Conservation (phyloP, 2,329 filamentous ascomycete genomes). For the Calonectria multiphialidica region DNA sequence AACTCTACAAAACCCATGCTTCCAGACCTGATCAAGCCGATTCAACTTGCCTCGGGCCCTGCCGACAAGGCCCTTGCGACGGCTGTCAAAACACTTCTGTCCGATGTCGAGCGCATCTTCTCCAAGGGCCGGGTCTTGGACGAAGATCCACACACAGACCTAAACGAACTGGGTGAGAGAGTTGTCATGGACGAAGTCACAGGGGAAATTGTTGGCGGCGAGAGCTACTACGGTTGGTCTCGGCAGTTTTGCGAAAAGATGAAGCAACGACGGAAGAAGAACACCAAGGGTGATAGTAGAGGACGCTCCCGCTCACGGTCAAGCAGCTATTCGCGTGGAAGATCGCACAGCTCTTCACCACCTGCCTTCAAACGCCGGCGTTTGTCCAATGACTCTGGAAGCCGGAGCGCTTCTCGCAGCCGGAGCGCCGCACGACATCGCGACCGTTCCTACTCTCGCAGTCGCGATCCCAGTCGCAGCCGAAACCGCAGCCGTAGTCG, state of each 20-base stretch:
- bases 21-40: constrained; percentile 75
- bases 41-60: constrained; percentile 77
- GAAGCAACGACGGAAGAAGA: constrained; percentile 66
- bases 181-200: constrained; percentile 75
- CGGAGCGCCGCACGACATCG: constrained; percentile 45
- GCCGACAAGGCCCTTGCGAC: constrained; percentile 74
- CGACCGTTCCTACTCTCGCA: constrained; percentile 45
- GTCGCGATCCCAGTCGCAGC: constrained; percentile 28
- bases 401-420: constrained; percentile 40
- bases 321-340: constrained; percentile 42
- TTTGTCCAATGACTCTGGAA: constrained; percentile 38
- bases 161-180: constrained; percentile 82
- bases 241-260: constrained; percentile 84
- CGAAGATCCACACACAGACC: constrained; percentile 66
- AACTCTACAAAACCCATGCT: constrained; percentile 82
- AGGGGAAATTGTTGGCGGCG: constrained; percentile 72
- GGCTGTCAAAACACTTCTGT: constrained; percentile 78
- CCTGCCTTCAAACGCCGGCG: constrained; percentile 47
- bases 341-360: constrained; percentile 48
- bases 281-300: constrained; percentile 34
- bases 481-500: constrained; percentile 45
- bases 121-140: constrained; percentile 61
- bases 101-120: constrained; percentile 78
- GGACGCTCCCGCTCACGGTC: constrained; percentile 51
- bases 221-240: constrained; percentile 93